Evolutionary conservation across 2,329 filamentous ascomycete genomes (phyloP).

Genomic region (Fusarium redolens): DNA sequence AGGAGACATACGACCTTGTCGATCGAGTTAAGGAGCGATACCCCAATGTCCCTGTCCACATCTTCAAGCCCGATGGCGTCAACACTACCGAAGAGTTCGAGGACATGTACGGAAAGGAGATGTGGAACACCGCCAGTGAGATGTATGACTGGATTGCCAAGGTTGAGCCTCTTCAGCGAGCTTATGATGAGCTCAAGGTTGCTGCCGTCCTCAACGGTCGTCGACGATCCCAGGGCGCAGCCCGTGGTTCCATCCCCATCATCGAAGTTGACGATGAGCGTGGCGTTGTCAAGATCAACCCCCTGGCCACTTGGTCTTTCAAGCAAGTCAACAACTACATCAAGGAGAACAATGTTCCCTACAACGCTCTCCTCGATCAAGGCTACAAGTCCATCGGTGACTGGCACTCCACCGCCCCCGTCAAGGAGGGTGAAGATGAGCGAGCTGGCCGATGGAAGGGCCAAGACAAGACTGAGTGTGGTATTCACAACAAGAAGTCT

Average conservation of each 20-base stretch:
- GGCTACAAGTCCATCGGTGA: conserved; percentile 99
- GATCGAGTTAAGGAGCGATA: conserved; percentile 82
- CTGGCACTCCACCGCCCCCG: conserved; percentile 96
- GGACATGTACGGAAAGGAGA: conserved; percentile 79
- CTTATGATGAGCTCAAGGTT: conserved; percentile 88
- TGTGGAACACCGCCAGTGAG: conserved; percentile 89
- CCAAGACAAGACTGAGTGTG: conserved; percentile 94
- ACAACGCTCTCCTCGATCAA: conserved; percentile 88
- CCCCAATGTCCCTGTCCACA: conserved; percentile 82
- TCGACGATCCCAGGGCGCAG: conserved; percentile 90
- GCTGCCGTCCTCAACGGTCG: conserved; percentile 93
- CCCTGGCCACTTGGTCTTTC: conserved; percentile 94
- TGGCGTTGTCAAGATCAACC: conserved; percentile 97
- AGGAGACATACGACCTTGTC: conserved; percentile 79
- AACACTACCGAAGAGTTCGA: conserved; percentile 82
- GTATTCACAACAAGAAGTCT: conserved; percentile 97
- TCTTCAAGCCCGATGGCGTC: conserved; percentile 86
- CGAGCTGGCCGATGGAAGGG: conserved; percentile 97
- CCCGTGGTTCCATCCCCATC: conserved; percentile 89
- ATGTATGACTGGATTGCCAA: conserved; percentile 98
- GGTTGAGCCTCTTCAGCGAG: conserved; percentile 93
- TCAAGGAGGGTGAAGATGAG: conserved; percentile 93
- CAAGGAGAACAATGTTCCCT: conserved; percentile 86
- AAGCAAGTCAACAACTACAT: conserved; percentile 90
- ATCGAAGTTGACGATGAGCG: conserved; percentile 90